Evolutionary conservation across 78 protist genomes (phyloP), one percentile per base, ranked within the genome.

Genomic region (Dictyostelium discoideum): DNA sequence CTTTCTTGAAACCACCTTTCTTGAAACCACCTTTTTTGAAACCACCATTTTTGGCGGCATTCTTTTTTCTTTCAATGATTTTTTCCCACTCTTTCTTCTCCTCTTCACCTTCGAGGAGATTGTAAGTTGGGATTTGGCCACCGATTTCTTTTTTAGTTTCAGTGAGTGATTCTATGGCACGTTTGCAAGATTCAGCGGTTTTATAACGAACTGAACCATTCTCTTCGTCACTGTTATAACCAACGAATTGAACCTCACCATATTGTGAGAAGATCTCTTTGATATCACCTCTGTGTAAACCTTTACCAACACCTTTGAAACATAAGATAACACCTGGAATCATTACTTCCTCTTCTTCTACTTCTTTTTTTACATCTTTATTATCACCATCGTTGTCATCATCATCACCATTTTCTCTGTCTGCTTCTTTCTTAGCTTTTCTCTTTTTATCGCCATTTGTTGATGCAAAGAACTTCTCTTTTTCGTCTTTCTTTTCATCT

Each of bases 51-150:
- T 20, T 16, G 10, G 18, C 4, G 0, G 54, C 24, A 10, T 37
- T 39, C 22, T 86, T 48, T 44, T 73, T 69, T 10, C 20, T 26
- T 57, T 73, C 85, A 1, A 76, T 32, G 20, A 86, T 54, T 18
- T 40, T 29, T 14, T 80, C 78, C 93, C 93, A 87, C 78, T 74
- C 93, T n/a, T 50, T 46, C 32, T 88, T 26, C 50, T 88, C 93
- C 16, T 88, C 93, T 26, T 88, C 93, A 67, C 93, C 93, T 0
- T 57, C 81, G 32, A 88, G 73, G 44, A 88, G 16, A 11, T 13
- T 37, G n/a, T 40, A 67, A 24, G 42, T 72, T 78, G 93, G 93
- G n/a, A 88, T 40, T 48, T 44, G 65, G 10, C 93, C 93, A 29
- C 72, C 93, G 22, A 88, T 7, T 29, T 88, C 93, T 83, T 88